A percentile compares a stretch with the other conserved stretches of the same genome.
Conservation (phyloP, 1,139 yeast species). For the Lodderomyces theae region DNA sequence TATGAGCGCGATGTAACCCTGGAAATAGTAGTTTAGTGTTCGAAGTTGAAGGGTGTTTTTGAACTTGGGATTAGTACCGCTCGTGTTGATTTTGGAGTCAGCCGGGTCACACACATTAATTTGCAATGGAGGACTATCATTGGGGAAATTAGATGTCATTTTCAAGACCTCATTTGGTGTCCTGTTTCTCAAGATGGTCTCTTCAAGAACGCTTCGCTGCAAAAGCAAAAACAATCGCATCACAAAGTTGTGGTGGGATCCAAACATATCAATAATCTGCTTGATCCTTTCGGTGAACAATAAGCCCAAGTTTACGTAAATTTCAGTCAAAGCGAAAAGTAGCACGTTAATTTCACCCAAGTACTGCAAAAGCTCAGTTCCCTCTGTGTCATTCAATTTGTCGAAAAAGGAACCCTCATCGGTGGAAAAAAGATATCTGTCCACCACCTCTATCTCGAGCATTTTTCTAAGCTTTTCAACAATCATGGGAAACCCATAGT, state of each 20-base stretch:
- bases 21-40: slow-evolving; percentile 48
- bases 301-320: slow-evolving; percentile 51
- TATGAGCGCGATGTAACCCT: slow-evolving; percentile 44
- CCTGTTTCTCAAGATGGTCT: slow-evolving; percentile 44
- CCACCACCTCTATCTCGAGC: slow-evolving; percentile 17
- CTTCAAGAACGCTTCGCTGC: slow-evolving; percentile 55
- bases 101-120: slow-evolving; percentile 34
- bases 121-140: slow-evolving; percentile 35
- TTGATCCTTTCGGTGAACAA: slow-evolving; percentile 48
- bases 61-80: slow-evolving; percentile 50
- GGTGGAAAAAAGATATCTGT: slow-evolving; percentile 18
- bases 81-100: slow-evolving; percentile 29
- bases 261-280: slow-evolving; percentile 46
- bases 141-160: slow-evolving; percentile 35
- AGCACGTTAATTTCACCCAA: slow-evolving; percentile 36
- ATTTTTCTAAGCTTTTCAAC: slow-evolving; percentile 16
- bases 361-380: slow-evolving; percentile 32
- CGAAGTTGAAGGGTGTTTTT: slow-evolving; percentile 62
- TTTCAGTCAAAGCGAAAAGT: slow-evolving; percentile 49
- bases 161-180: slow-evolving; percentile 49
- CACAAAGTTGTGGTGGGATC: slow-evolving; percentile 25
- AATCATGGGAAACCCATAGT: slow-evolving; percentile 43
- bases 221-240: slow-evolving; percentile 41
- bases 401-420: slow-evolving; percentile 26
- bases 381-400: slow-evolving; percentile 25